Conservation (phyloP, 1,284 basidiomycete species). For the Austroboletus novae-zelandiae region DNA sequence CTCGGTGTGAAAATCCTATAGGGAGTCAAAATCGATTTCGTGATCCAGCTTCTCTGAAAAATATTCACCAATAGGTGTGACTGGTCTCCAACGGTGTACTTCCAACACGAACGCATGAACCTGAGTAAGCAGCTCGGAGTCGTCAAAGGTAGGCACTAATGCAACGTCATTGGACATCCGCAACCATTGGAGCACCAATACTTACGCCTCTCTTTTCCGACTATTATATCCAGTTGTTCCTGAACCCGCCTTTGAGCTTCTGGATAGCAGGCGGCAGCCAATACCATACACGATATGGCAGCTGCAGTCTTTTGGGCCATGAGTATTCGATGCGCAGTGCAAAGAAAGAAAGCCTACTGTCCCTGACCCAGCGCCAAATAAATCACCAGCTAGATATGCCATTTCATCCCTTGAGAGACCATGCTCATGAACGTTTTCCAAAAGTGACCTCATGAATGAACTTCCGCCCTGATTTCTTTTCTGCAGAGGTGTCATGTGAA, state of each 20-base stretch:
- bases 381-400: constrained; percentile 58
- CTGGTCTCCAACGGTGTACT: constrained; percentile 61
- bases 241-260: constrained; percentile 55
- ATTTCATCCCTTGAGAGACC: constrained; percentile 51
- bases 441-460: constrained; percentile 55
- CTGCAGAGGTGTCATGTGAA: constrained; percentile 10
- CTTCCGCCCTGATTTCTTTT: constrained; percentile 34
- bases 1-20: constrained; percentile 52
- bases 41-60: background rate
- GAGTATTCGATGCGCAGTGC: background rate
- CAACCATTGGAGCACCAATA: background rate
- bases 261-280: constrained; percentile 66
- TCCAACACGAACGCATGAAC: constrained; percentile 61
- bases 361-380: constrained; percentile 63
- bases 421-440: constrained; percentile 48
- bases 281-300: constrained; percentile 58
- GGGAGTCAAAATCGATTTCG: background rate
- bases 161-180: too few relatives aligned
- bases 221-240: constrained; percentile 56
- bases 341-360: constrained; percentile 35
- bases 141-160: constrained; percentile 50
- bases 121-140: constrained; percentile 49
- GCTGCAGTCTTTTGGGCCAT: constrained; percentile 42
- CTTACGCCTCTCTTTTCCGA: constrained; percentile 50
- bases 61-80: constrained; percentile 45